Evolutionary conservation across 2,329 filamentous ascomycete species (phyloP).

Genomic region (Sporothrix curviconia): DNA sequence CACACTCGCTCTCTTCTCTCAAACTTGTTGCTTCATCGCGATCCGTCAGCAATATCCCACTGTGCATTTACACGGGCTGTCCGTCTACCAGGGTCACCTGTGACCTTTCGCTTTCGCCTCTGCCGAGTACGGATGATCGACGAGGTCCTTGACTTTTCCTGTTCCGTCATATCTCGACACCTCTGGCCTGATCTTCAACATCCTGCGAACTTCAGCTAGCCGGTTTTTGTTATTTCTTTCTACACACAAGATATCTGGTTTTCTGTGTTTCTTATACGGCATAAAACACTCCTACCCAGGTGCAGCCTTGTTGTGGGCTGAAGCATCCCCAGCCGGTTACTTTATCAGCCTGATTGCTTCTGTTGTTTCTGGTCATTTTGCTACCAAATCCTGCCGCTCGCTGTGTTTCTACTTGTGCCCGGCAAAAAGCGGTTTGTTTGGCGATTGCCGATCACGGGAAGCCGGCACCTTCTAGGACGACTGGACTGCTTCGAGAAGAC

Average conservation of each 20-base stretch:
- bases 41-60: too few relatives aligned
- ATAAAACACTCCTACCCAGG: too few relatives aligned
- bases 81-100: too few relatives aligned
- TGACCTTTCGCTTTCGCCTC: too few relatives aligned
- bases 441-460: slow-evolving; percentile 7
- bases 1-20: background rate
- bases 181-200: background rate
- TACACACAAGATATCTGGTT: background rate
- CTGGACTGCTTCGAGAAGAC: slow-evolving; percentile 5
- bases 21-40: too few relatives aligned
- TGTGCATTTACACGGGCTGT: too few relatives aligned
- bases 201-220: too few relatives aligned
- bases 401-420: background rate
- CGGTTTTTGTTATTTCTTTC: background rate
- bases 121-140: background rate
- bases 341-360: slow-evolving; percentile 7
- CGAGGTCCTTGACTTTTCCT: background rate
- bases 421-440: background rate
- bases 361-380: background rate
- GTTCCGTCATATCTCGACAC: background rate
- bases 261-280: background rate
- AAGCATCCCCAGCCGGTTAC: background rate
- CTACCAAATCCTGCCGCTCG: background rate
- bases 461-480: background rate
- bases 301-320: background rate